These are phyloP conservation scores for Fusarium mangiferae DNA, from an alignment of 2,329 filamentous ascomycete genomes.

Conservation along the genomic window DNA sequence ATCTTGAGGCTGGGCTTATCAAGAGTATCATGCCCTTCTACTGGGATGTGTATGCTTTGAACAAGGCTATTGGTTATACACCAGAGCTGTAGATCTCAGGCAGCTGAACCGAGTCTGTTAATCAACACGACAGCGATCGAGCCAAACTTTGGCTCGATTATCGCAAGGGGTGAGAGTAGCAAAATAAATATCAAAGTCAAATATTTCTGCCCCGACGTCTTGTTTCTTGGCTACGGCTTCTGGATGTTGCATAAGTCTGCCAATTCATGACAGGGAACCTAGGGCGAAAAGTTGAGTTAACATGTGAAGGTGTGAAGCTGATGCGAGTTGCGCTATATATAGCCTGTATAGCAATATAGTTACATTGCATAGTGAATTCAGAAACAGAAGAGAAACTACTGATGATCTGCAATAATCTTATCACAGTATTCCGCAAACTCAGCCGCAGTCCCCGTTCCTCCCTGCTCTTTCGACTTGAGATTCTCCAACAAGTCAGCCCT, in stretches of 20 bases:
- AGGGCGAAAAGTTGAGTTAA: background rate
- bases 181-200: background rate
- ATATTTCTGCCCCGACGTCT: background rate
- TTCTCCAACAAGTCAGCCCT: slow-evolving; percentile 13
- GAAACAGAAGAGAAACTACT: background rate
- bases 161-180: background rate
- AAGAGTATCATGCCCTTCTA: slow-evolving; percentile 49
- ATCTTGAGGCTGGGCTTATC: slow-evolving; percentile 47
- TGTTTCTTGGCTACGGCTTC: no score
- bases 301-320: background rate
- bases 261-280: background rate
- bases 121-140: background rate
- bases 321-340: no score
- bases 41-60: slow-evolving; percentile 48
- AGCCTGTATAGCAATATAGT: no score
- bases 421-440: slow-evolving; percentile 23
- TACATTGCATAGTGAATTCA: background rate
- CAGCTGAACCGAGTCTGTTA: no score
- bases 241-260: background rate
- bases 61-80: slow-evolving; percentile 33
- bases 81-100: background rate
- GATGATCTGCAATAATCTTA: background rate
- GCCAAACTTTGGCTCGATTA: background rate
- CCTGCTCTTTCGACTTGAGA: slow-evolving; percentile 9
- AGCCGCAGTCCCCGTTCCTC: slow-evolving; percentile 11